Conservation (phyloP, 2,329 filamentous ascomycete species). For the Trichoderma semiorbis region DNA sequence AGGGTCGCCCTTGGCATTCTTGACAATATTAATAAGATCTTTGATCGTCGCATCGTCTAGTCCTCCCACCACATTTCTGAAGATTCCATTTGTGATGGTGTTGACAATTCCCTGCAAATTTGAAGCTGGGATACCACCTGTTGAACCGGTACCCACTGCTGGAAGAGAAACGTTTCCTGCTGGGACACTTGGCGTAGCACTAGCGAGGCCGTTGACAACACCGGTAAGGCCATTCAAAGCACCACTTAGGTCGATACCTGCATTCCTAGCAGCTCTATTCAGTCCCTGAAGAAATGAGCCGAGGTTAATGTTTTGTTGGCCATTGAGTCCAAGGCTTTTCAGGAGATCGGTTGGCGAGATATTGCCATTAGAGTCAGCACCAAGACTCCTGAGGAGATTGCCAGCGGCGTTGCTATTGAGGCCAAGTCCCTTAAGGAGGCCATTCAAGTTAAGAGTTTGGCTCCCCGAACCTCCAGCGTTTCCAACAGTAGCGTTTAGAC, state of each 20-base stretch:
- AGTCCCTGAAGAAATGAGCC: not conserved
- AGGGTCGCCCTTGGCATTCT: not conserved
- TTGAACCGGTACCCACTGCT: not conserved
- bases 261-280: not conserved
- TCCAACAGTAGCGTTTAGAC: not conserved
- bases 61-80: not conserved
- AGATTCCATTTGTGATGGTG: not conserved
- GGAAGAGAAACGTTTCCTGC: not conserved
- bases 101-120: not conserved
- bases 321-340: not conserved
- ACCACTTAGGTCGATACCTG: not conserved
- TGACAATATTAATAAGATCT: not conserved
- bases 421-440: not conserved
- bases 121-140: not conserved
- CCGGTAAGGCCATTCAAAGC: not conserved
- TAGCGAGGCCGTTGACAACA: not conserved
- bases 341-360: not conserved
- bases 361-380: not conserved
- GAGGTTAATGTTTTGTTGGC: not conserved
- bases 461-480: not conserved
- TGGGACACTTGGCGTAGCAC: not conserved
- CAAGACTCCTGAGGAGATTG: not conserved
- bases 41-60: not conserved
- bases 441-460: not conserved
- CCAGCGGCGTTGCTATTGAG: not conserved